These are phyloP conservation scores for Borovskyia barvae DNA, from an alignment of 208 protist species.

Conservation along the genomic window DNA sequence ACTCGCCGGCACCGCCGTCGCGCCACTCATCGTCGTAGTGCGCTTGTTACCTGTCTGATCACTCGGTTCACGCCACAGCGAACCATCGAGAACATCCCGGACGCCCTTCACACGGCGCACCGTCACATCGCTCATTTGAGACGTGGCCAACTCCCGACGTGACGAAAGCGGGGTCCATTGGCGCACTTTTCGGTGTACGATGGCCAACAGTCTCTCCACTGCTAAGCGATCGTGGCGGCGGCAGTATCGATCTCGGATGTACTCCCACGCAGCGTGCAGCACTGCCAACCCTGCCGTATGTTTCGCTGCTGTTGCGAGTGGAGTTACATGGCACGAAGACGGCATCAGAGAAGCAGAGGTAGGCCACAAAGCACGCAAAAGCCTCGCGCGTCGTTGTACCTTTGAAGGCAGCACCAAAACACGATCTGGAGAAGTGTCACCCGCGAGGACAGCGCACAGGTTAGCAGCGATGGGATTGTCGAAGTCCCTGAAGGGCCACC, in stretches of 20 bases:
- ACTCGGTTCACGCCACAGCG: constrained; percentile 43
- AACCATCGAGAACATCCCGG: constrained; percentile 31
- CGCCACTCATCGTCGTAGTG: too few species aligned
- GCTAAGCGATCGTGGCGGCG: constrained; percentile 54
- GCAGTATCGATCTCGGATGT: constrained; percentile 48
- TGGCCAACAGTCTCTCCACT: constrained; percentile 49
- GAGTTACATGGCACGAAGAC: too few species aligned
- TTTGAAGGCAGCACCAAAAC: constrained; percentile 28
- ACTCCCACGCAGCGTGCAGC: constrained; percentile 66
- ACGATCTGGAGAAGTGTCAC: neutral
- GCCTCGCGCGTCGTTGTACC: constrained; percentile 60
- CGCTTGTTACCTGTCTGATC: neutral
- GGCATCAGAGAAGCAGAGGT: too few species aligned
- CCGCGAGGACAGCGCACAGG: constrained; percentile 11
- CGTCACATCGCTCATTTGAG: constrained; percentile 13
- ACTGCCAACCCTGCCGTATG: constrained; percentile 11
- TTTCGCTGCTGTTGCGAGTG: neutral
- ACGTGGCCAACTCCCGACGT: constrained; percentile 19
- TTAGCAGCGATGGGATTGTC: constrained; percentile 6
- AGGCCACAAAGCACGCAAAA: constrained; percentile 65
- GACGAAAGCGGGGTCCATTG: constrained; percentile 69
- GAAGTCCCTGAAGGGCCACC: too few species aligned
- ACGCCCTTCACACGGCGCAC: constrained; percentile 15
- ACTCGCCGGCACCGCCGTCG: neutral
- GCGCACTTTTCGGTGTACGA: constrained; percentile 32